Percentiles rank a stretch among this genome's conserved stretches.
Evolutionary conservation across 208 protist species (phyloP).

Genomic region (Leishmania mexicana): DNA sequence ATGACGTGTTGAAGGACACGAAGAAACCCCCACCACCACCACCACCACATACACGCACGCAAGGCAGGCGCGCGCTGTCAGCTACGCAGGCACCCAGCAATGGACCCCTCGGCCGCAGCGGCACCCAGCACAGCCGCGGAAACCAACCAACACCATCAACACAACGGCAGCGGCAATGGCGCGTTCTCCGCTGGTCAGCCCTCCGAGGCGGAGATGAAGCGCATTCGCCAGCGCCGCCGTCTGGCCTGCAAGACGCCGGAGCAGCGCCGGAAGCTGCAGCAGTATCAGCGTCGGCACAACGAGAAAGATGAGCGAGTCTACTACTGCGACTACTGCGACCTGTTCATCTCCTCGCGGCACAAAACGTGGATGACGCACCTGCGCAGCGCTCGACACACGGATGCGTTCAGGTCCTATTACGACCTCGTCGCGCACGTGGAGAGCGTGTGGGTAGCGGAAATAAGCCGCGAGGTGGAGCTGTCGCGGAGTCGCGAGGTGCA

Average conservation of each 20-base stretch:
- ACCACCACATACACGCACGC: background rate
- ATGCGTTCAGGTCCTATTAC: constrained; percentile 72
- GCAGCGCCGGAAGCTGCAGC: constrained; percentile 57
- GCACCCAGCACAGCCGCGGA: background rate
- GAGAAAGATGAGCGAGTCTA: constrained; percentile 74
- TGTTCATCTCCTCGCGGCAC: constrained; percentile 68
- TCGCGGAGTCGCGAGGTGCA: constrained; percentile 32
- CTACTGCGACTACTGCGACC: constrained; percentile 90
- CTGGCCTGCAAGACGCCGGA: constrained; percentile 56
- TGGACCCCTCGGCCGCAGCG: background rate
- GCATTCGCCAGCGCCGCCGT: constrained; percentile 39
- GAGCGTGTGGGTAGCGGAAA: constrained; percentile 49
- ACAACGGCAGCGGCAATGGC: constrained; percentile 1
- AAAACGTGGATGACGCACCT: constrained; percentile 61
- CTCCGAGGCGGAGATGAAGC: constrained; percentile 40
- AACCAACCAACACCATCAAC: background rate
- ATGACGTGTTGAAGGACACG: background rate
- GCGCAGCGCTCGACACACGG: constrained; percentile 58
- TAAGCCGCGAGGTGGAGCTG: constrained; percentile 40
- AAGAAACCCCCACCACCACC: background rate
- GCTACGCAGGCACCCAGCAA: background rate
- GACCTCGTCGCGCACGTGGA: constrained; percentile 57
- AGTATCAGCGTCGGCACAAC: constrained; percentile 82
- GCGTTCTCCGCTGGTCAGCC: constrained; percentile 15
- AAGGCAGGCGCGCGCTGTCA: background rate